Evolutionary conservation across 2,329 filamentous ascomycete genomes (phyloP).

Genomic region (Ophiostoma perfectum): DNA sequence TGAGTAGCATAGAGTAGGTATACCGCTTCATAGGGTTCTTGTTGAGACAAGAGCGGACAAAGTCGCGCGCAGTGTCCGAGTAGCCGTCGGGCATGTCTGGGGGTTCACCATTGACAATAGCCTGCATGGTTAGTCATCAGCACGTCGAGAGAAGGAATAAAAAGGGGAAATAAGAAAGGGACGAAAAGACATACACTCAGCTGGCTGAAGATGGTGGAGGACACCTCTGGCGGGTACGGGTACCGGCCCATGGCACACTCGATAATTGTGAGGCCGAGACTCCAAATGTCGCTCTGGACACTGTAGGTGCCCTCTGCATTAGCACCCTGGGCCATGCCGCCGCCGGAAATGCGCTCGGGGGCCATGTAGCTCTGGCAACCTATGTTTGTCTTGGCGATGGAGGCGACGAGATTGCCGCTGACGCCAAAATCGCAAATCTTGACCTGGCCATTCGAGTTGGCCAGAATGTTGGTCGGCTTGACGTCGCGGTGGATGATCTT

Average conservation of each 20-base stretch:
- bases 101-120: conserved; percentile 95
- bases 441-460: conserved; percentile 83
- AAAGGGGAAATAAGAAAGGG: not conserved
- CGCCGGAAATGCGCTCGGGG: conserved; percentile 87
- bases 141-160: not conserved
- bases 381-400: conserved; percentile 97
- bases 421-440: conserved; percentile 99
- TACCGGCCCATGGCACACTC: conserved; percentile 93
- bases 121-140: conserved; percentile 47
- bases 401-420: conserved; percentile 90
- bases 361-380: conserved; percentile 99
- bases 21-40: conserved; percentile 89
- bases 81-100: conserved; percentile 80
- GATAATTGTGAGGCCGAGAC: conserved; percentile 85
- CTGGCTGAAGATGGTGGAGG: conserved; percentile 97
- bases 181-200: conserved; percentile 66
- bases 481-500: conserved; percentile 99
- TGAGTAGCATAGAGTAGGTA: conserved; percentile 84
- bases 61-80: conserved; percentile 73
- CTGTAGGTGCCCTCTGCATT: conserved; percentile 81
- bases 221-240: conserved; percentile 94
- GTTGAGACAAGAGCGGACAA: conserved; percentile 84
- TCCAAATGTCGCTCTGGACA: conserved; percentile 98
- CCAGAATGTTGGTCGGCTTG: conserved; percentile 96
- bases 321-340: conserved; percentile 66